phyloP scores from a whole-genome alignment of 2,329 filamentous ascomycete genomes.

The Fusarium torulosum region DNA sequence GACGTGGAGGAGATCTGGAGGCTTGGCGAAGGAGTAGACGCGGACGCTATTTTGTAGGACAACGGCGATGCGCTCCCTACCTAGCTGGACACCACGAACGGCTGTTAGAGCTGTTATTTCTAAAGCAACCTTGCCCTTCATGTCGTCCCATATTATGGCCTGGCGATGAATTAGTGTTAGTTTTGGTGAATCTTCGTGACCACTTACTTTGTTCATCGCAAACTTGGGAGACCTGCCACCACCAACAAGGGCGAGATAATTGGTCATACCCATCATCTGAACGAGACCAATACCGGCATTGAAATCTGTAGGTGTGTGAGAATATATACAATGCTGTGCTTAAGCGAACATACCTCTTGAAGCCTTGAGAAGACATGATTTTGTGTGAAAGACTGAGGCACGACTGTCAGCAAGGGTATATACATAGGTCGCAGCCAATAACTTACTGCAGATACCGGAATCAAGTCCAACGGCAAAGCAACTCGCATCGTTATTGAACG shows the following conservation, averaged over 20 bases:
- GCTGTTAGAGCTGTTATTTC: slow-evolving; percentile 86
- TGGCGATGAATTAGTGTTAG: slow-evolving; percentile 49
- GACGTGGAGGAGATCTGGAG: slow-evolving; percentile 75
- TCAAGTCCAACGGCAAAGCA: slow-evolving; percentile 91
- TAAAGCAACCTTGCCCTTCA: slow-evolving; percentile 76
- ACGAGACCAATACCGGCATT: slow-evolving; percentile 85
- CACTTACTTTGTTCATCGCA: slow-evolving; percentile 81
- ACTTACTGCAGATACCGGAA: slow-evolving; percentile 84
- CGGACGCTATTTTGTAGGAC: slow-evolving; percentile 85
- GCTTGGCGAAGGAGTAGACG: slow-evolving; percentile 82
- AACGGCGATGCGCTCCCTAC: slow-evolving; percentile 80
- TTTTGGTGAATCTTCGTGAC: neutral
- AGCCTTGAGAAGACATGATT: slow-evolving; percentile 76
- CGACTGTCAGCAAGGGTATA: slow-evolving; percentile 25
- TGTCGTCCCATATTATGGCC: slow-evolving; percentile 93
- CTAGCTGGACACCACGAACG: slow-evolving; percentile 83
- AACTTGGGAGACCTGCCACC: slow-evolving; percentile 89
- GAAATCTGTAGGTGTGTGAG: slow-evolving; percentile 67
- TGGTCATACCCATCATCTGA: slow-evolving; percentile 87
- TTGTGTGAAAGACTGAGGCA: slow-evolving; percentile 75
- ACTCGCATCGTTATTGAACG: slow-evolving; percentile 87
- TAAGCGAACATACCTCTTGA: slow-evolving; percentile 57
- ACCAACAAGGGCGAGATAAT: slow-evolving; percentile 90
- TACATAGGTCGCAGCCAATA: slow-evolving; percentile 6
- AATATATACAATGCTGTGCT: neutral